These are phyloP conservation scores for Magnolia sinica DNA, from an alignment of 164 flowering plant species.

Conservation along the genomic window DNA sequence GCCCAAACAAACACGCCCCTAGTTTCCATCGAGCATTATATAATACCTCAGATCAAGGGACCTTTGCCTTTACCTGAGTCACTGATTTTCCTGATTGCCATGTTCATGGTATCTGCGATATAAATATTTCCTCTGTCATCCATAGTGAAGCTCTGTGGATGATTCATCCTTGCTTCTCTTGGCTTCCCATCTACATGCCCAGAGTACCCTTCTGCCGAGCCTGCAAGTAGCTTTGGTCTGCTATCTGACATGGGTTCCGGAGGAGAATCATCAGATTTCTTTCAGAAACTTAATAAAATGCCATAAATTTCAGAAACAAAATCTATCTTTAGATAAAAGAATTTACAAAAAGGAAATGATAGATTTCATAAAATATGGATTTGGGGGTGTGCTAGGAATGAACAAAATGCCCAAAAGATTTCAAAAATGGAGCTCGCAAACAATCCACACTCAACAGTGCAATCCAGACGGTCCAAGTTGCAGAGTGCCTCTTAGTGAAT, in stretches of 20 bases:
- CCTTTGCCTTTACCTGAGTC: conserved; percentile 45
- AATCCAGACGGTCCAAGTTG: background rate
- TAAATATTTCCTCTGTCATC: conserved; percentile 90
- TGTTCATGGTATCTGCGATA: conserved; percentile 47
- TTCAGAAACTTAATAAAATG: background rate
- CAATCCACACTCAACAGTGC: background rate
- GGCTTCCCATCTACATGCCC: conserved; percentile 95
- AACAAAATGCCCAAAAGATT: background rate
- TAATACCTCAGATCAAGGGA: background rate
- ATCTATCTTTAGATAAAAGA: background rate
- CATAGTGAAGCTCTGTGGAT: conserved; percentile 78
- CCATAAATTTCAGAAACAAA: background rate
- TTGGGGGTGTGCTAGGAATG: background rate
- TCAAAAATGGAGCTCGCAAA: background rate
- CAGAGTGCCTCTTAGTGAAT: too few species aligned
- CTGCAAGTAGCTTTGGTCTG: conserved; percentile 81
- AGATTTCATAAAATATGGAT: conserved; percentile 1
- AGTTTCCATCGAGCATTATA: background rate
- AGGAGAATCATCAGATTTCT: background rate
- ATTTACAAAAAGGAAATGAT: background rate
- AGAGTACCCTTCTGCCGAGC: conserved; percentile 82
- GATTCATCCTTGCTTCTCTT: conserved; percentile 86
- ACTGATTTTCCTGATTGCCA: conserved; percentile 71
- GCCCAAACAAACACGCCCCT: background rate
- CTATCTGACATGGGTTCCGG: conserved; percentile 49